Conservation (phyloP, 768 basidiomycete species). For the Pisolithus sp. region DNA sequence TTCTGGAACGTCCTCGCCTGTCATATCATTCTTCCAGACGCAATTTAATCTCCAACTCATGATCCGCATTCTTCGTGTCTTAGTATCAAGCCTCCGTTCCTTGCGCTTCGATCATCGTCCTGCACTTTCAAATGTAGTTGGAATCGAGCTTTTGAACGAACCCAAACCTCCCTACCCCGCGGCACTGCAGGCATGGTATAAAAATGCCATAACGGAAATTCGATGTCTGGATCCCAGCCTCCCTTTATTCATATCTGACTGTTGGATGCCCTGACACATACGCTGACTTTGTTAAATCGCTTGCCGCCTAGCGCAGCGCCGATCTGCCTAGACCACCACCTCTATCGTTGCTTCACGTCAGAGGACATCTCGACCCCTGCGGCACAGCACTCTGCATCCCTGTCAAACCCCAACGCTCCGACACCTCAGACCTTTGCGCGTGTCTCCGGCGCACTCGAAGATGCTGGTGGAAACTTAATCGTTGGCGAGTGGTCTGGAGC, state of each 20-base stretch:
- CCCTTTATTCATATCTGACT: constrained; percentile 70
- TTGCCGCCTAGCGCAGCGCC: constrained; percentile 29
- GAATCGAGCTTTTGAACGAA: constrained; percentile 57
- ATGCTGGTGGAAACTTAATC: constrained; percentile 47
- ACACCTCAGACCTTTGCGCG: constrained; percentile 39
- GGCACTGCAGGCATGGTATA: constrained; percentile 59
- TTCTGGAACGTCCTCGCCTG: constrained; percentile 48
- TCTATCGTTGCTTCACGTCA: constrained; percentile 74
- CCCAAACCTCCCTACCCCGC: constrained; percentile 46
- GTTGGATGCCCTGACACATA: constrained; percentile 69
- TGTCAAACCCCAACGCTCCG: constrained; percentile 36
- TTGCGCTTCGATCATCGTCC: constrained; percentile 45
- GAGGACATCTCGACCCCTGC: constrained; percentile 51
- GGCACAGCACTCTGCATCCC: constrained; percentile 43
- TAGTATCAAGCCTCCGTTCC: constrained; percentile 31
- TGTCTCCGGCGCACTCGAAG: constrained; percentile 27
- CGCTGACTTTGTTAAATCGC: constrained; percentile 43
- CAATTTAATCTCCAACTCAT: constrained; percentile 41
- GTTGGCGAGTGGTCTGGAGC: constrained; percentile 80
- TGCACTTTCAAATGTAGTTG: constrained; percentile 41
- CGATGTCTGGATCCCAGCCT: constrained; percentile 46
- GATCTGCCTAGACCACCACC: constrained; percentile 71
- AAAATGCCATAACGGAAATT: constrained; percentile 45
- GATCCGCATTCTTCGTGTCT: constrained; percentile 39
- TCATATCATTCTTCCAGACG: constrained; percentile 44